Base-by-base conservation (phyloP, 768 basidiomycete genomes). In the Termitomyces sp. region DNA sequence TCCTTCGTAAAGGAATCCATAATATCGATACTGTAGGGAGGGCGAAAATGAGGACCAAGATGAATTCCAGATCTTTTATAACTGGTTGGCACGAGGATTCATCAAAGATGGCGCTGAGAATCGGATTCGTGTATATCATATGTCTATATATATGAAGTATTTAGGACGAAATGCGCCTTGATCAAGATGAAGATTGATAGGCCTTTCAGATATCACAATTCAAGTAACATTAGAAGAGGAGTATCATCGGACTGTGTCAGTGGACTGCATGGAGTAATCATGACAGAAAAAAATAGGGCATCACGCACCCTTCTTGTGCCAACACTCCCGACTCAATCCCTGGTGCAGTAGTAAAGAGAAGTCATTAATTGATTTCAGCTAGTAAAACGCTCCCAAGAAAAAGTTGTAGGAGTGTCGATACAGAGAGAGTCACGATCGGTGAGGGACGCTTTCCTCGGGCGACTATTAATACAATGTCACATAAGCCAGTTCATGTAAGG, bases 1-100 rank as follows among this genome's bases (percentile, higher is more conserved):
- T 52, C 31, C 31, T 62, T 60, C 14, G 38, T 47, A n/a, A 27
- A 31, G 35, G 55, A 12, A 34, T 12, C 37, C 53, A 60, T 60
- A 32, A 34, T n/a, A 49, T 38, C 35, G 9, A 23, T 25, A 2
- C 44, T 31, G 23, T 37, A 38, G 42, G 54, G 37, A 45, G 5
- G 31, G n/a, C 25, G 21, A 43, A 10, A 55, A 11, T 14, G 19
- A 51, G 16, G 27, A 17, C n/a, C 9, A 23, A 51, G 49, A 56
- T 50, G 32, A 9, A 9, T 11, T 19, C 32, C 4, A 5, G 29
- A 14, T 35, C 38, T 43, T 41, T 49, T 50, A 56, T 50, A 14
- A 17, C 25, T 27, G 21, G 23, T 11, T 35, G 35, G 23, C 35
- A 34, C 35, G 35, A 49, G 25, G 54, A 38, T 10, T 25, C 27